Evolutionary conservation across 164 flowering plant genomes (phyloP).

Genomic region (Vitis labrusca): DNA sequence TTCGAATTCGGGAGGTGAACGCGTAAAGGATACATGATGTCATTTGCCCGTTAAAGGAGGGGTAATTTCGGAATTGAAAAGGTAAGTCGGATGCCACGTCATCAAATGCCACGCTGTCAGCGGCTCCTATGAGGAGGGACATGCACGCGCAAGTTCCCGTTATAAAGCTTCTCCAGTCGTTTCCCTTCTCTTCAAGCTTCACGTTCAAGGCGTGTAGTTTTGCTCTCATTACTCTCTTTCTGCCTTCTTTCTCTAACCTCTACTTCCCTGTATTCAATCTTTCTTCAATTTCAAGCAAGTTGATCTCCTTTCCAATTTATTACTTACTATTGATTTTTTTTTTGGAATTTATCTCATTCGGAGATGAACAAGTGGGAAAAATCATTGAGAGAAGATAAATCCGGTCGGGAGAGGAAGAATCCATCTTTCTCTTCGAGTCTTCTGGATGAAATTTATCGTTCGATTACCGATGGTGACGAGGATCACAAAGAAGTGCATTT

Average conservation of each 20-base stretch:
- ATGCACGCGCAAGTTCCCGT: conserved; percentile 31
- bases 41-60: neutral
- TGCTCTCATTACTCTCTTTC: conserved; percentile 18
- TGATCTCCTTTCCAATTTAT: neutral
- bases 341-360: too few species aligned
- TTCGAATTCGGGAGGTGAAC: conserved; percentile 13
- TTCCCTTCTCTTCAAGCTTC: conserved; percentile 9
- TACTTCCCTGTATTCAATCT: conserved; percentile 3
- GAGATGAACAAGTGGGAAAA: conserved; percentile 19
- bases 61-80: neutral
- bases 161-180: conserved; percentile 15
- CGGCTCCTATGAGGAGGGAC: conserved; percentile 12
- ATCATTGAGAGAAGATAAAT: conserved; percentile 10
- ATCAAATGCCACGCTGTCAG: conserved; percentile 19
- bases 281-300: neutral
- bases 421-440: conserved; percentile 61
- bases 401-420: conserved; percentile 8
- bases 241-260: conserved; percentile 11
- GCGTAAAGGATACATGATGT: neutral
- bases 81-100: conserved; percentile 10
- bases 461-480: conserved; percentile 35
- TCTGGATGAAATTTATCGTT: conserved; percentile 53
- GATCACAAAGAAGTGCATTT: neutral
- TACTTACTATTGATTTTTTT: too few species aligned
- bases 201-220: conserved; percentile 23